Conservation (phyloP, 148 eudicot genomes). For the Hydrangea macrophylla region DNA sequence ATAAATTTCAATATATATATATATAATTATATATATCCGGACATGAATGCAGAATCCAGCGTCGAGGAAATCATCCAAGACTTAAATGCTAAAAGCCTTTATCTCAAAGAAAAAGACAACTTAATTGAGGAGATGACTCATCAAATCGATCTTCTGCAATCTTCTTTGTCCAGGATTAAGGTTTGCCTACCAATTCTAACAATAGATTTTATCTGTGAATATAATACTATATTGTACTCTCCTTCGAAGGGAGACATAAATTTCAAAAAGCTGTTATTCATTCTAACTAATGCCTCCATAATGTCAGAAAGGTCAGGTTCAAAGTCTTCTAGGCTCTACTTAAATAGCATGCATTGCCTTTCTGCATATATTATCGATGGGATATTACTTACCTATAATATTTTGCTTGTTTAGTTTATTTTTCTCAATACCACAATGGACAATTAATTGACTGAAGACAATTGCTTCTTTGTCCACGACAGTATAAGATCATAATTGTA, state of each 20-base stretch:
- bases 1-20: not conserved
- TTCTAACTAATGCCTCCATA: not conserved
- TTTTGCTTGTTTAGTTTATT: too few relatives aligned
- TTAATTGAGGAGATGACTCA: constrained; percentile 40
- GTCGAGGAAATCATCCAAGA: constrained; percentile 36
- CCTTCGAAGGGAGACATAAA: not conserved
- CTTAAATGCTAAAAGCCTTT: constrained; percentile 35
- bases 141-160: constrained; percentile 42
- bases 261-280: not conserved
- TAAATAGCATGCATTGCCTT: too few relatives aligned
- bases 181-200: constrained; percentile 24
- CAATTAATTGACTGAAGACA: too few relatives aligned
- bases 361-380: too few relatives aligned
- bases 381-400: too few relatives aligned
- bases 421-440: too few relatives aligned
- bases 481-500: not conserved
- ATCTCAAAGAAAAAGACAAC: constrained; percentile 43
- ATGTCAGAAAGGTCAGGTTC: not conserved
- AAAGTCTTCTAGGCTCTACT: not conserved
- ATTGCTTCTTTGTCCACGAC: not conserved
- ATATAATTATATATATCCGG: constrained; percentile 9
- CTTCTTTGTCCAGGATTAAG: constrained; percentile 41
- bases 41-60: constrained; percentile 44
- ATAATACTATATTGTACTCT: not conserved
- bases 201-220: not conserved